Percentiles rank a stretch among this genome's conserved stretches.
phyloP scores from a whole-genome alignment of 495 filamentous ascomycete species.

The Chaetomium cochliodes region DNA sequence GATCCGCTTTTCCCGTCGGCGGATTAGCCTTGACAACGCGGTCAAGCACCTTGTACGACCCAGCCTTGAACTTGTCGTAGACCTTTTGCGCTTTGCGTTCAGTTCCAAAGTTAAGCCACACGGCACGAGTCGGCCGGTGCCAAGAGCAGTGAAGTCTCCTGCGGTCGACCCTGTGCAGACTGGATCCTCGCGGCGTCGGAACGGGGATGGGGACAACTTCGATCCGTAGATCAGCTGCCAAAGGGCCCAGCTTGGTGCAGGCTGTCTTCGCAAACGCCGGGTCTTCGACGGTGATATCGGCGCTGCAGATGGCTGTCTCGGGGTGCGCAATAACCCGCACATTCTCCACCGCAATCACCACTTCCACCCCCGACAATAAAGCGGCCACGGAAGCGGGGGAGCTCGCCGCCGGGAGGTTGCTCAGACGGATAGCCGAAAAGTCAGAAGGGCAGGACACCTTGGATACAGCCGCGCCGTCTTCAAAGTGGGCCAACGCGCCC shows the following conservation, averaged over 20 bases:
- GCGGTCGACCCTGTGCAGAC: conserved; percentile 31
- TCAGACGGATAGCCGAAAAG: conserved; percentile 36
- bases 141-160: conserved; percentile 37
- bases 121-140: conserved; percentile 31
- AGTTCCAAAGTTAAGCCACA: conserved; percentile 33
- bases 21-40: conserved; percentile 13
- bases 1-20: not conserved
- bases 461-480: conserved; percentile 29
- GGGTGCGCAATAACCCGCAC: conserved; percentile 16
- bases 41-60: conserved; percentile 22
- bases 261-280: conserved; percentile 26
- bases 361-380: conserved; percentile 19
- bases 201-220: conserved; percentile 19
- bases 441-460: conserved; percentile 32
- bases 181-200: conserved; percentile 25
- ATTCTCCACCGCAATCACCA: conserved; percentile 4
- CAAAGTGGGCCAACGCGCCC: conserved; percentile 34
- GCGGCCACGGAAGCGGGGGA: conserved; percentile 18
- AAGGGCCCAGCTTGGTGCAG: not conserved
- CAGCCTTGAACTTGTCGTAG: conserved; percentile 20
- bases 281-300: conserved; percentile 31
- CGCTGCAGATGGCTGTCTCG: conserved; percentile 8
- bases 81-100: conserved; percentile 25
- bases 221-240: not conserved
- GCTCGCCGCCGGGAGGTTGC: conserved; percentile 26